Evolutionary conservation across 2,329 filamentous ascomycete species (phyloP).

Genomic region (Davidsoniella eucalypti): DNA sequence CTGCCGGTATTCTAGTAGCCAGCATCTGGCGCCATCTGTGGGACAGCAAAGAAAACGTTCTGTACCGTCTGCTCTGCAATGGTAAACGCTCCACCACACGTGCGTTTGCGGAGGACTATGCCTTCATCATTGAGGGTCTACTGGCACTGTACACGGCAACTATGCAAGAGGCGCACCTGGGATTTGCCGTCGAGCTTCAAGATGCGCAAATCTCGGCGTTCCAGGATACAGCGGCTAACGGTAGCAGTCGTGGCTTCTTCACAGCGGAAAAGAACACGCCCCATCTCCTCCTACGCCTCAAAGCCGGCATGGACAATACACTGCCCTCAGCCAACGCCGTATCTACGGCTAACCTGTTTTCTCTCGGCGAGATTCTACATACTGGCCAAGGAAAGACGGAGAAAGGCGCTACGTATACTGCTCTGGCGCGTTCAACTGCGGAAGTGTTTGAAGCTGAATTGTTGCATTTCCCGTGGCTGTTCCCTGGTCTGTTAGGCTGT

Average conservation of each 20-base stretch:
- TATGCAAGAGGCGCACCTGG: conserved; percentile 55
- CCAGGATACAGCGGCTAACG: conserved; percentile 37
- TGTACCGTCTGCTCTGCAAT: conserved; percentile 62
- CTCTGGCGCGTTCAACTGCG: conserved; percentile 55
- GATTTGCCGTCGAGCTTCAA: conserved; percentile 72
- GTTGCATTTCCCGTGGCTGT: conserved; percentile 83
- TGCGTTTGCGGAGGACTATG: conserved; percentile 89
- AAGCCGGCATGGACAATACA: conserved; percentile 87
- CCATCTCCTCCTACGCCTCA: conserved; percentile 68
- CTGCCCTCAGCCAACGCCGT: conserved; percentile 82
- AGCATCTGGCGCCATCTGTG: conserved; percentile 66
- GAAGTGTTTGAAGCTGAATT: conserved; percentile 83
- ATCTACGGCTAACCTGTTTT: conserved; percentile 74
- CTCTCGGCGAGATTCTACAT: conserved; percentile 53
- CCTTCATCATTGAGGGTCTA: conserved; percentile 69
- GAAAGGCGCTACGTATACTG: conserved; percentile 29
- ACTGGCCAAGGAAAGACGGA: not conserved
- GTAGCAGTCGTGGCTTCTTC: conserved; percentile 46
- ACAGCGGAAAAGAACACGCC: conserved; percentile 45
- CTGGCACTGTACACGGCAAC: conserved; percentile 75
- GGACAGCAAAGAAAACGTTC: conserved; percentile 39
- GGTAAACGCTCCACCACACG: conserved; percentile 33
- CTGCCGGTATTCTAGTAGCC: conserved; percentile 49
- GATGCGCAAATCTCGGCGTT: conserved; percentile 44
- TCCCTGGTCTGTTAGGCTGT: conserved; percentile 59